Evolutionary conservation across 768 basidiomycete genomes (phyloP), one percentile per base, ranked within the genome.

Genomic region (Phylloporus sp.): DNA sequence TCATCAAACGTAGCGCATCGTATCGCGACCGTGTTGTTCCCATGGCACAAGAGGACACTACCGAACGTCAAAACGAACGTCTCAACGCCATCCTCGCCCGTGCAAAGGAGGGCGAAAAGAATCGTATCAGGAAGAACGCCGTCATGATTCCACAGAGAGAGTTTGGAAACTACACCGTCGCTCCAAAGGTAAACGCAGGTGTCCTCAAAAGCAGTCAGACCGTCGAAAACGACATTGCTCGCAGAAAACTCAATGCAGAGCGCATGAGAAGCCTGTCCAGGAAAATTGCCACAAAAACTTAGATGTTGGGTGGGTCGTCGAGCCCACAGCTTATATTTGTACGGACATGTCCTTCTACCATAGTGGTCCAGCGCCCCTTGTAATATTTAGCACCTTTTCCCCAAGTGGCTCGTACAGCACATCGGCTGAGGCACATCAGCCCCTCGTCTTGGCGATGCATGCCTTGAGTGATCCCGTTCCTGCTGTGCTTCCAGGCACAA

Each of bases 1-100:
- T 95, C 66, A 86, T 94, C 70, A 90, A 92, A 58, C 82, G 90
- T 22, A 86, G 84, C 27, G 83, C 90, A 9, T 86, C 84, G 13
- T 91, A 88, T 68, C 74, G 85, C 15, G 84, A 89, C 61, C 74
- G 84, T 22, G 72, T 84, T 27, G 75, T 90, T 40, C 86, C 83
- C 11, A 71, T 75, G 1, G 78, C 78, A 2, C 69, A 74, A 44
- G 69, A 69, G 17, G 69, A 66, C 4, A 58, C 59, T n/a, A 57
- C 62, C 14, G 69, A 67, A 27, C 68, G 68, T 32, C 60, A 57
- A 35, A 71, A 69, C 7, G 82, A 85, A 60, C 75, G 76, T 58
- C 72, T 88, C 54, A 82, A 80, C 55, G 73, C 81, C 13, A 90
- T 88, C 46, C 69, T 86, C 46, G 82, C 81, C 9, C 73, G 80